These are phyloP conservation scores for Aureobasidium sp. DNA, from an alignment of 2,329 filamentous ascomycete genomes.

Conservation along the genomic window DNA sequence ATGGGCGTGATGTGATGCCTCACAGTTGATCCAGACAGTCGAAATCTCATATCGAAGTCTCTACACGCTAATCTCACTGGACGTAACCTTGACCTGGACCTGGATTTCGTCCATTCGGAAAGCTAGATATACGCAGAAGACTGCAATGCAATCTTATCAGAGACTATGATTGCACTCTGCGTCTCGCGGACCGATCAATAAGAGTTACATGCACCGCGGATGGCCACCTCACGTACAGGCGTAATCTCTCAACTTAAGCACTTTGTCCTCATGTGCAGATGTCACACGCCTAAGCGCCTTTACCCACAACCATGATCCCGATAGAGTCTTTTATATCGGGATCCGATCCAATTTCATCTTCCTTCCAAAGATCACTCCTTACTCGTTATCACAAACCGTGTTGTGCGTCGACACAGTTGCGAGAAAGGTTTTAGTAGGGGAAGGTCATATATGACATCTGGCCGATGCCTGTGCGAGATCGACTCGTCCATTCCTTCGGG, in stretches of 20 bases:
- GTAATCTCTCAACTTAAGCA: too few relatives aligned
- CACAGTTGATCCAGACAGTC: neutral
- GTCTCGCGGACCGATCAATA: too few relatives aligned
- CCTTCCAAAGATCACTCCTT: neutral
- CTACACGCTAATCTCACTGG: neutral
- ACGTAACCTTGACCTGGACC: neutral
- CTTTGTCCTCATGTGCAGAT: too few relatives aligned
- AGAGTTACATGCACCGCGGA: too few relatives aligned
- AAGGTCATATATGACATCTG: neutral
- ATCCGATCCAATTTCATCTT: neutral
- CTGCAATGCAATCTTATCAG: neutral
- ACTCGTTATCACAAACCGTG: neutral
- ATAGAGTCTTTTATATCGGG: neutral
- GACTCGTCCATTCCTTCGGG: constrained; percentile 14
- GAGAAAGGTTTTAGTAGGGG: neutral
- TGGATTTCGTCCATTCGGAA: neutral
- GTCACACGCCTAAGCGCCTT: neutral
- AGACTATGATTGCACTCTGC: neutral
- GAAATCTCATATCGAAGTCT: neutral
- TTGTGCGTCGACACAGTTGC: neutral
- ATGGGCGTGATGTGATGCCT: constrained; percentile 12
- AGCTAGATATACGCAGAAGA: neutral
- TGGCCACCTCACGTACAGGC: too few relatives aligned
- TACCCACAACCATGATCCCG: neutral
- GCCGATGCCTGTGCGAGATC: constrained; percentile 9